These are phyloP conservation scores for Atkinsonella texensis DNA, from an alignment of 2,329 filamentous ascomycete genomes.

Conservation along the genomic window DNA sequence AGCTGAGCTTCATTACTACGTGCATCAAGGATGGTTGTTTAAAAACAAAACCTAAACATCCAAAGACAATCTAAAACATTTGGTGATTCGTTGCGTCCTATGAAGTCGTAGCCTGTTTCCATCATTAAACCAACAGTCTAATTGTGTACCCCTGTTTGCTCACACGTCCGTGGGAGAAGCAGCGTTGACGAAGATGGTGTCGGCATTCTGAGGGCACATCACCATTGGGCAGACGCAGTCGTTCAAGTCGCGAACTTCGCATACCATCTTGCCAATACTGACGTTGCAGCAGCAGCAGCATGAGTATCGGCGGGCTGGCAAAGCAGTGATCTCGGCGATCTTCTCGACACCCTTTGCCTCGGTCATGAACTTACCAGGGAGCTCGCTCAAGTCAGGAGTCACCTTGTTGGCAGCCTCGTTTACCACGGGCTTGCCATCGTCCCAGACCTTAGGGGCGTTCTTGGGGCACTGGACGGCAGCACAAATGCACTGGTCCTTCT, in stretches of 20 bases:
- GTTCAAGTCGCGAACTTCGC: slow-evolving; percentile 8
- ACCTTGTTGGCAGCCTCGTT: neutral
- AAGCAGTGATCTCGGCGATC: neutral
- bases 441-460: slow-evolving; percentile 8
- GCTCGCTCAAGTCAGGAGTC: neutral
- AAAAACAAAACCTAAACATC: neutral
- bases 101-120: neutral
- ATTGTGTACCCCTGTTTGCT: neutral
- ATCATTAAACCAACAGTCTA: neutral
- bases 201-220: slow-evolving; percentile 6
- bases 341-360: neutral
- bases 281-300: slow-evolving; percentile 16
- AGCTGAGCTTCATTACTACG: neutral
- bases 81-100: neutral
- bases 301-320: neutral
- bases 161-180: neutral
- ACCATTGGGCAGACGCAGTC: slow-evolving; percentile 12
- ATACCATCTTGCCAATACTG: slow-evolving; percentile 10
- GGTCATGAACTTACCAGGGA: neutral
- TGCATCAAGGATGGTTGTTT: neutral
- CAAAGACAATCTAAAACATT: neutral
- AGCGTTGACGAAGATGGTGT: neutral
- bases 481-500: slow-evolving; percentile 9
- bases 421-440: neutral
- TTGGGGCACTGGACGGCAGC: slow-evolving; percentile 13